Evolutionary conservation across 169 alveolate genomes (phyloP), one percentile per base, ranked within the genome.

Genomic region (Cryptosporidium sp.): DNA sequence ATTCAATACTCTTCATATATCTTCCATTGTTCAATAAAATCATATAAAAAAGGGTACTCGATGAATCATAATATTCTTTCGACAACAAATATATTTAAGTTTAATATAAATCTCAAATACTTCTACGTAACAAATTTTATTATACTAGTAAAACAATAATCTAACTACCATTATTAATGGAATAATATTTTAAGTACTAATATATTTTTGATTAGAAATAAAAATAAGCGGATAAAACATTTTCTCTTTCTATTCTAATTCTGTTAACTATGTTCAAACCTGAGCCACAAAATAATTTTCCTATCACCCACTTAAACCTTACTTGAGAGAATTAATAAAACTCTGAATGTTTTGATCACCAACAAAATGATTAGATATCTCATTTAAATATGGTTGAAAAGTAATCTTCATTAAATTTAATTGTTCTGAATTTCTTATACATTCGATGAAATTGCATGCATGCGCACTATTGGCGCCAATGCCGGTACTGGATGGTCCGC

Each of bases 271-370:
- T 26, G 5, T n/a, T 29, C 35, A n/a, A 18, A 14, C 21, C 42
- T 61, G 7, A 61, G 23, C 18, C 42, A 10, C 29, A 16, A 3
- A 3, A 60, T 39, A 3, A 29, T 18, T 60, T 60, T 1, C 37
- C n/a, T 31, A 31, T 31, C 35, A 31, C 69, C 39, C 31, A 2
- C 39, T 8, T 0, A 14, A 21, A 2, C 33, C 33, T 73, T 58
- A 42, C 21, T 73, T 73, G 0, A 73, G 37, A 37, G 70, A 52
- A 31, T 21, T 9, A 60, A 73, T 29, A 31, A 73, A 73, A 29
- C 42, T 58, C 39, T 73, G 86, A 31, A 73, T 73, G 23, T 21
- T 73, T 60, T 73, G 86, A 73, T 73, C 70, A 3, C 45, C 52
- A 23, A 14, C 9, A 37, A 33, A 73, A 23, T 18, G 52, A 33